phyloP scores from a whole-genome alignment of 805 yeast genomes.

The Candida gorgasii region DNA sequence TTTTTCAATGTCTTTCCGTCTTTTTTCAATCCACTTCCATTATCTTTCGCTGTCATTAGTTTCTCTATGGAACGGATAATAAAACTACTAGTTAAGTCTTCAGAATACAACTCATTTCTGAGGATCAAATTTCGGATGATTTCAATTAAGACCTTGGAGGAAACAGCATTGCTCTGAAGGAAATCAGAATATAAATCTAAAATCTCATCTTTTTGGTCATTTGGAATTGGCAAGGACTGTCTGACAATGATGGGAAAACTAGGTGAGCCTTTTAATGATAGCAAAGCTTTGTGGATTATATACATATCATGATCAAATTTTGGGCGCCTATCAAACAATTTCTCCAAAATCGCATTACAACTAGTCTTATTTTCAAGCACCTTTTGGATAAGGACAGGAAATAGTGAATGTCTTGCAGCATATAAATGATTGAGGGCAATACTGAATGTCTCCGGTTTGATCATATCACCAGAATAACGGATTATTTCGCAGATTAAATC shows the following conservation, averaged over 20 bases:
- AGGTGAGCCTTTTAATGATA: neutral
- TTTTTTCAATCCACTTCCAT: neutral
- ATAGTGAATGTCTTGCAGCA: neutral
- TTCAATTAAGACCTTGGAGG: conserved; percentile 13
- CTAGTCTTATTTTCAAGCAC: neutral
- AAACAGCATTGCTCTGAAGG: neutral
- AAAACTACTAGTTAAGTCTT: conserved; percentile 7
- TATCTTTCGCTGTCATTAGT: neutral
- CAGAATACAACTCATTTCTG: conserved; percentile 13
- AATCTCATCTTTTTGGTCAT: neutral
- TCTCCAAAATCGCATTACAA: neutral
- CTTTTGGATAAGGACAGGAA: neutral
- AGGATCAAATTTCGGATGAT: conserved; percentile 13
- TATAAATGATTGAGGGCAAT: neutral
- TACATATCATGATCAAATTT: neutral
- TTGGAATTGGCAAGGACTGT: conserved; percentile 4
- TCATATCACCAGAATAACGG: neutral
- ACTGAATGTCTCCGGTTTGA: neutral
- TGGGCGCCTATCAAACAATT: conserved; percentile 2
- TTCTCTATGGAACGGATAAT: conserved; percentile 7
- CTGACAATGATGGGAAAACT: conserved; percentile 2
- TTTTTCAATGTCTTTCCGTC: conserved; percentile 8
- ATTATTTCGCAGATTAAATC: neutral
- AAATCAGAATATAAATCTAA: conserved; percentile 6
- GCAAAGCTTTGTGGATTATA: conserved; percentile 9